Evolutionary conservation across 176 grass and related monocot species (phyloP).

Genomic region (Eremochloa ophiuroides): DNA sequence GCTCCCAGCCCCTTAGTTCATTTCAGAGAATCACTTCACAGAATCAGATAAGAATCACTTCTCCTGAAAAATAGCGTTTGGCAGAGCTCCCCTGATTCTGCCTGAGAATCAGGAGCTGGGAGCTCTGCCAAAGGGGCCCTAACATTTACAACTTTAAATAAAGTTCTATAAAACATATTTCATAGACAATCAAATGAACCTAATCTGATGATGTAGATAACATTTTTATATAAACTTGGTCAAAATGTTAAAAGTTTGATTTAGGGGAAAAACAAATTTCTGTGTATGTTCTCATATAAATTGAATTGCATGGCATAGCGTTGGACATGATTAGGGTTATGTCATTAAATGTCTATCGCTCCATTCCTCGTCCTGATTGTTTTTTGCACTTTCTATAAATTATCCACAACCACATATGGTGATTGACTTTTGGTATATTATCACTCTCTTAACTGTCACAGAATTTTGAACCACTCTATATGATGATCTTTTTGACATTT

Average conservation of each 20-base stretch:
- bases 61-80: no score
- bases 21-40: no score
- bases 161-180: neutral
- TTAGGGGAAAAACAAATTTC: neutral
- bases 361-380: neutral
- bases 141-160: no score
- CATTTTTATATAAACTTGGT: neutral
- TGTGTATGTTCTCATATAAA: neutral
- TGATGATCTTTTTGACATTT: neutral
- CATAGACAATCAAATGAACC: neutral
- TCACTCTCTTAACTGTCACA: neutral
- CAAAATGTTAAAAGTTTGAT: neutral
- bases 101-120: no score
- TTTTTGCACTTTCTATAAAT: neutral
- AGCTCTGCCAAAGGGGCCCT: no score
- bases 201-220: neutral
- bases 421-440: neutral
- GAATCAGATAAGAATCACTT: no score
- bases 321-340: neutral
- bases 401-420: neutral
- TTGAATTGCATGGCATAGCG: neutral
- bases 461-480: neutral
- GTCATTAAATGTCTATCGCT: neutral
- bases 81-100: no score
- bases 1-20: no score